phyloP scores from a whole-genome alignment of 225 moss, liverwort and hornwort species.

The Bryoerythrophyllum caledonicum region DNA sequence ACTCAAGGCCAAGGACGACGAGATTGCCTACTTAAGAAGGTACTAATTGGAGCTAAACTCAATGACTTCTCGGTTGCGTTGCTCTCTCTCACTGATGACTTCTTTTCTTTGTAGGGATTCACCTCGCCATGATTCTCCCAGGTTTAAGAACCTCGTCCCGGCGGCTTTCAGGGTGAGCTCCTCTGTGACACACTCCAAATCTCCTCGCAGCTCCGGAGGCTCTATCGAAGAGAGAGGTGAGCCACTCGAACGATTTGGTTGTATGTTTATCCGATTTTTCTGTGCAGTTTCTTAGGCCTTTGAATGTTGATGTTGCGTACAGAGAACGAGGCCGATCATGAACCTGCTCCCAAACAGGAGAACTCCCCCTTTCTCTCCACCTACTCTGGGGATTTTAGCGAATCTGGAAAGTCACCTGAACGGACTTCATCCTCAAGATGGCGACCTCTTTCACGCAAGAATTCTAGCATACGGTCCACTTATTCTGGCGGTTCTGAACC shows the following conservation, averaged over 20 bases:
- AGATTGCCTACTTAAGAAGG: constrained; percentile 52
- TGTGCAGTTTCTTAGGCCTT: background rate
- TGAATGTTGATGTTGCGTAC: background rate
- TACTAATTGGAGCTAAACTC: constrained; percentile 2
- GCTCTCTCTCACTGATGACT: background rate
- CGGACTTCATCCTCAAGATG: background rate
- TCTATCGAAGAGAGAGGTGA: constrained; percentile 27
- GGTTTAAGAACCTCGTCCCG: constrained; percentile 10
- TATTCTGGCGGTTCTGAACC: constrained; percentile 4
- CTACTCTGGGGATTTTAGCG: background rate
- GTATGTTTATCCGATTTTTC: background rate
- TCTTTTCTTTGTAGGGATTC: constrained; percentile 18
- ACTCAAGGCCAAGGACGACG: constrained; percentile 38
- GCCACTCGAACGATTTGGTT: background rate
- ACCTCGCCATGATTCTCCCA: background rate
- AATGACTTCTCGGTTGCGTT: background rate
- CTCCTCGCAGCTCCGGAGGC: constrained; percentile 12
- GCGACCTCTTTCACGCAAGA: background rate
- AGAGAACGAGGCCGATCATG: constrained; percentile 17
- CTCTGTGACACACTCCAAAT: background rate
- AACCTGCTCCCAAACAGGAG: constrained; percentile 14
- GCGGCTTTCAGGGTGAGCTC: constrained; percentile 14
- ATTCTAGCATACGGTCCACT: background rate
- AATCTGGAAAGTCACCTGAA: constrained; percentile 5
- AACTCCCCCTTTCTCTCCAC: background rate